Evolutionary conservation across 768 basidiomycete genomes (phyloP).

Genomic region (Mycena sanguinolenta): DNA sequence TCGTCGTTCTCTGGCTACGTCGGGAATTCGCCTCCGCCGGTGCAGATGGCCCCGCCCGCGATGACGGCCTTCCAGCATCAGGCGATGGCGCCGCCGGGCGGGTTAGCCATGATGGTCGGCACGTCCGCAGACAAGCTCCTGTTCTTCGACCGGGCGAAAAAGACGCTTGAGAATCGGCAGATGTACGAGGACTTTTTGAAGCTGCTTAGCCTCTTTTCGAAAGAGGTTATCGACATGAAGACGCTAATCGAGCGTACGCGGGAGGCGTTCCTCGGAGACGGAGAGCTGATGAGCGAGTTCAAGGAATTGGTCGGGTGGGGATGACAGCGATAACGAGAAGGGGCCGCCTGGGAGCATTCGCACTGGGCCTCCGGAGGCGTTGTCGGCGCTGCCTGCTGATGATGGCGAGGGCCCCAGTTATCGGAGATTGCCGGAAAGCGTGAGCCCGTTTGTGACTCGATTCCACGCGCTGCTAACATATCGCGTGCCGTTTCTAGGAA

Average conservation of each 20-base stretch:
- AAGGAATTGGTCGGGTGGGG: slow-evolving; percentile 88
- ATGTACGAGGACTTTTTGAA: slow-evolving; percentile 96
- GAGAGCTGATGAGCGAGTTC: slow-evolving; percentile 86
- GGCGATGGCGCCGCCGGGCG: slow-evolving; percentile 37
- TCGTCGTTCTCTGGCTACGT: slow-evolving; percentile 64
- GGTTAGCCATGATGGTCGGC: slow-evolving; percentile 41
- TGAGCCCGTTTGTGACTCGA: slow-evolving; percentile 57
- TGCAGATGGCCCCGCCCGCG: slow-evolving; percentile 45
- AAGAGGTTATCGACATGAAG: slow-evolving; percentile 90
- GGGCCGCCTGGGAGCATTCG: slow-evolving; percentile 86
- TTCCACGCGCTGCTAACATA: slow-evolving; percentile 12
- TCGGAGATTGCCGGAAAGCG: slow-evolving; percentile 87
- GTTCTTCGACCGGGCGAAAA: slow-evolving; percentile 96
- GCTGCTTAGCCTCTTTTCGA: slow-evolving; percentile 89
- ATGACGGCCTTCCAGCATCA: slow-evolving; percentile 38
- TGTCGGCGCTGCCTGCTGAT: slow-evolving; percentile 83
- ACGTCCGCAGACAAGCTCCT: slow-evolving; percentile 80
- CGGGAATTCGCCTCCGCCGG: slow-evolving; percentile 56
- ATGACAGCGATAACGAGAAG: slow-evolving; percentile 72
- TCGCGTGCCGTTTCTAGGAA: slow-evolving; percentile 67
- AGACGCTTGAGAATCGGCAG: slow-evolving; percentile 78
- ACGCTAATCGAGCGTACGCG: slow-evolving; percentile 86
- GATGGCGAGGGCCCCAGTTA: slow-evolving; percentile 96
- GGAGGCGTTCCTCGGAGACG: slow-evolving; percentile 83
- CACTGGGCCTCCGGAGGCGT: slow-evolving; percentile 80